Percentiles rank a stretch among this genome's conserved stretches.
phyloP scores from a whole-genome alignment of 1,284 basidiomycete genomes.

The Kwoniella shivajii region DNA sequence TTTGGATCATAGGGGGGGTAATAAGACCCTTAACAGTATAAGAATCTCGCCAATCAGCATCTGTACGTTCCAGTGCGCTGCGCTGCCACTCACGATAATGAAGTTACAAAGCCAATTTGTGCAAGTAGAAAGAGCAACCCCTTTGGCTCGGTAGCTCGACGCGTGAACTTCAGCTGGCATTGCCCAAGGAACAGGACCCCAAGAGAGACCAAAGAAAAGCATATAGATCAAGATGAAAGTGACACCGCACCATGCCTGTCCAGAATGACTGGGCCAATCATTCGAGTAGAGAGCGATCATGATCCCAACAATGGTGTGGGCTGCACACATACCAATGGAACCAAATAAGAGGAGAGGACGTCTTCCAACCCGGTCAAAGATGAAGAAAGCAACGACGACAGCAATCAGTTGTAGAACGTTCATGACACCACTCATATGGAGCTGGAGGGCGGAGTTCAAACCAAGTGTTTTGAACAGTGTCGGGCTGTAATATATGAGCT shows the following conservation, averaged over 20 bases:
- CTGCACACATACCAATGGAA: conserved; percentile 14
- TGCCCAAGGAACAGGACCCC: conserved; percentile 35
- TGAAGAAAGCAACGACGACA: conserved; percentile 40
- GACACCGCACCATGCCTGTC: conserved; percentile 32
- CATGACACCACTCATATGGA: conserved; percentile 45
- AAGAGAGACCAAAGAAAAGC: conserved; percentile 21
- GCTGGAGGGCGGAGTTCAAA: conserved; percentile 34
- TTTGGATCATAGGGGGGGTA: conserved; percentile 31
- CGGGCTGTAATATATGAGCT: conserved; percentile 40
- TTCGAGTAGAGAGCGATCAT: conserved; percentile 28
- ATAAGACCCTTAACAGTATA: conserved; percentile 24
- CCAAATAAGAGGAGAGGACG: conserved; percentile 40
- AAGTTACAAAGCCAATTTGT: conserved; percentile 43
- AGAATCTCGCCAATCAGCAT: no score
- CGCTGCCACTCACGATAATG: conserved; percentile 14
- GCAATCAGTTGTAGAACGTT: conserved; percentile 49
- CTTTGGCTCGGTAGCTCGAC: conserved; percentile 37
- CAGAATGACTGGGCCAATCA: conserved; percentile 26
- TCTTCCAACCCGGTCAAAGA: conserved; percentile 52
- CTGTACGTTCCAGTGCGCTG: neutral
- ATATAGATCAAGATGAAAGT: conserved; percentile 33
- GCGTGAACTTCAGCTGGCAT: conserved; percentile 42
- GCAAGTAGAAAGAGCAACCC: conserved; percentile 39
- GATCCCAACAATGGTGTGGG: conserved; percentile 32
- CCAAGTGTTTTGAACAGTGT: conserved; percentile 47